phyloP scores from a whole-genome alignment of 2,329 filamentous ascomycete species.

The Monilinia fructigena region DNA sequence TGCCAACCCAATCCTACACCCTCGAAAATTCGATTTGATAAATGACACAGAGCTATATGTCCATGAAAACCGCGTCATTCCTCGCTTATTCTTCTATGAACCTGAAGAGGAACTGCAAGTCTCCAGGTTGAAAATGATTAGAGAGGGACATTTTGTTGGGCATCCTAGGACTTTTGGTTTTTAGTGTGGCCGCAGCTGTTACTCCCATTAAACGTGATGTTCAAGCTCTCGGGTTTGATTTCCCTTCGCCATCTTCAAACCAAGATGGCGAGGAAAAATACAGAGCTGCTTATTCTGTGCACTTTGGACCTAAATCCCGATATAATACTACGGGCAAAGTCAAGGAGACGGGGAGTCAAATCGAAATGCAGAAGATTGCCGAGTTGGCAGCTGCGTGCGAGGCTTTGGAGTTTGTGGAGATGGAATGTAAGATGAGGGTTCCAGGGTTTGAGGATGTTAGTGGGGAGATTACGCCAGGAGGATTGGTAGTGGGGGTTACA shows the following conservation, averaged over 20 bases:
- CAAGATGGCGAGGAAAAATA: background rate
- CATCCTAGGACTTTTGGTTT: slow-evolving; percentile 17
- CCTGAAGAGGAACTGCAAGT: background rate
- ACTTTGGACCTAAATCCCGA: slow-evolving; percentile 8
- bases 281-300: slow-evolving; percentile 5
- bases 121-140: slow-evolving; percentile 14
- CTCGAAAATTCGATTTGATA: slow-evolving; percentile 18
- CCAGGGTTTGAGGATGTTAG: slow-evolving; percentile 16
- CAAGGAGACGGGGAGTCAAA: background rate
- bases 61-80: slow-evolving; percentile 14
- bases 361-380: slow-evolving; percentile 20
- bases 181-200: slow-evolving; percentile 13
- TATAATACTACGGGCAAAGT: slow-evolving; percentile 20
- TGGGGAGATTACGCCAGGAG: background rate
- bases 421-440: slow-evolving; percentile 3
- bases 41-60: slow-evolving; percentile 20
- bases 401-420: slow-evolving; percentile 22
- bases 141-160: slow-evolving; percentile 3
- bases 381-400: slow-evolving; percentile 15
- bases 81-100: slow-evolving; percentile 15
- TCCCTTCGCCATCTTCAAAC: background rate
- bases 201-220: background rate
- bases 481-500: slow-evolving; percentile 12
- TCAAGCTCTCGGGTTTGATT: background rate
- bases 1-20: slow-evolving; percentile 5